Conservation (phyloP, 805 yeast species). For the Candida pini region DNA sequence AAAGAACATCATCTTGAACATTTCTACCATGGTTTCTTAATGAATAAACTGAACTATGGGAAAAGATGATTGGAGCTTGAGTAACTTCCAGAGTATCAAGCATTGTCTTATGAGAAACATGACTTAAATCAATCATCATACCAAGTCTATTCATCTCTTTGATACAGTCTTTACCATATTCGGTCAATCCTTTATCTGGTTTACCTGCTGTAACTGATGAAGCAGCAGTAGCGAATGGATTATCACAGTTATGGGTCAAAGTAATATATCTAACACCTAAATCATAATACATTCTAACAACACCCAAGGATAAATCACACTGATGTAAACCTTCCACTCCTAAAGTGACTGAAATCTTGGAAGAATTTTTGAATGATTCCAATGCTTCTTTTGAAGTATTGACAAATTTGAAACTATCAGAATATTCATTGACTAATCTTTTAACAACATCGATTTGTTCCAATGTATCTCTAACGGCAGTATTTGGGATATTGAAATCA, state of each 20-base stretch:
- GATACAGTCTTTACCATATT: slow-evolving; percentile 35
- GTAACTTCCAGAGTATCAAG: slow-evolving; percentile 35
- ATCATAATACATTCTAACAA: slow-evolving; percentile 39
- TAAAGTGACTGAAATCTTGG: slow-evolving; percentile 22
- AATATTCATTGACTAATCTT: slow-evolving; percentile 35
- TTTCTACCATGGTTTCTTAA: slow-evolving; percentile 40
- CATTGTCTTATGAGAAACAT: slow-evolving; percentile 45
- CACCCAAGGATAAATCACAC: slow-evolving; percentile 41
- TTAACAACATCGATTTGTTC: slow-evolving; percentile 47
- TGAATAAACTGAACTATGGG: slow-evolving; percentile 41
- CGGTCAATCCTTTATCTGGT: slow-evolving; percentile 40
- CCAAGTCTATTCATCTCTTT: slow-evolving; percentile 48
- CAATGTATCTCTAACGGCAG: slow-evolving; percentile 43
- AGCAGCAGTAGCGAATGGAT: slow-evolving; percentile 51
- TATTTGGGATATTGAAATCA: slow-evolving; percentile 38
- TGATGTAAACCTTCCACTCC: slow-evolving; percentile 52
- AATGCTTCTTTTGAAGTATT: slow-evolving; percentile 33
- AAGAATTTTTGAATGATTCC: slow-evolving; percentile 23
- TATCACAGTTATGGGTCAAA: slow-evolving; percentile 48
- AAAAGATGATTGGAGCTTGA: slow-evolving; percentile 42
- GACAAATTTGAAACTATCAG: slow-evolving; percentile 34
- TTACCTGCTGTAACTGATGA: slow-evolving; percentile 38
- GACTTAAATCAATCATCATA: slow-evolving; percentile 47
- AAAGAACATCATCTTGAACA: slow-evolving; percentile 42
- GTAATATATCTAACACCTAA: slow-evolving; percentile 48